Percentiles rank a stretch among this genome's conserved stretches.
Evolutionary conservation across 768 basidiomycete species (phyloP).

Genomic region (Suillus alpinus): DNA sequence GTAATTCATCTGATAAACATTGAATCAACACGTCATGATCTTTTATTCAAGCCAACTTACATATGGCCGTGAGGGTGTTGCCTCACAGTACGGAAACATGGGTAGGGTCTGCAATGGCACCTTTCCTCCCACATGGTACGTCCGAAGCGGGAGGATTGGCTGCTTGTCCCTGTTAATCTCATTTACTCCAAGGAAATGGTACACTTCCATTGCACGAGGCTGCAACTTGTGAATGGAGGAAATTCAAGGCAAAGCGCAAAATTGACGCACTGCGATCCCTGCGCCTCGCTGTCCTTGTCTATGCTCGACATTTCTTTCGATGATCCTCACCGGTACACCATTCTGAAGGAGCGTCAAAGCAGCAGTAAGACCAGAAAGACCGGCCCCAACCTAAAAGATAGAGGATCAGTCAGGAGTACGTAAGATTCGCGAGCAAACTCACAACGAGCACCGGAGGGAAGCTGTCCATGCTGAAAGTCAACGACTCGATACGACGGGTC

Average conservation of each 20-base stretch:
- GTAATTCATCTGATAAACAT: not conserved
- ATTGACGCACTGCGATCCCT: conserved; percentile 7
- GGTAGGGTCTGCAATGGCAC: not conserved
- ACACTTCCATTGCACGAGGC: conserved; percentile 30
- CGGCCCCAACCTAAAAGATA: conserved; percentile 16
- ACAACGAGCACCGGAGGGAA: not conserved
- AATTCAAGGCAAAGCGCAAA: not conserved
- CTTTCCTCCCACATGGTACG: not conserved
- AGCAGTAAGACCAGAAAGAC: conserved; percentile 20
- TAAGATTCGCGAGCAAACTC: not conserved
- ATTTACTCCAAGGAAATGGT: conserved; percentile 25
- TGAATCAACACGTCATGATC: not conserved
- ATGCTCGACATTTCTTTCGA: conserved; percentile 11
- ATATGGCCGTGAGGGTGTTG: conserved; percentile 1
- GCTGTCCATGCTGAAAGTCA: not conserved
- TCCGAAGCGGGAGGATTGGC: not conserved
- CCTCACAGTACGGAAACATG: not conserved
- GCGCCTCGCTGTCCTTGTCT: conserved; percentile 6
- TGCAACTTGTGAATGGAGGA: conserved; percentile 13
- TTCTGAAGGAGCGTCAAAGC: conserved; percentile 15
- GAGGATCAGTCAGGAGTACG: not conserved
- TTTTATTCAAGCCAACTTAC: not conserved
- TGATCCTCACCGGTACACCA: conserved; percentile 23
- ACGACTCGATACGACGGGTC: not conserved
- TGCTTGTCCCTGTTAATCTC: not conserved